These are phyloP conservation scores for Kodamaea kaohsiungensis DNA, from an alignment of 805 yeast species.

Conservation along the genomic window DNA sequence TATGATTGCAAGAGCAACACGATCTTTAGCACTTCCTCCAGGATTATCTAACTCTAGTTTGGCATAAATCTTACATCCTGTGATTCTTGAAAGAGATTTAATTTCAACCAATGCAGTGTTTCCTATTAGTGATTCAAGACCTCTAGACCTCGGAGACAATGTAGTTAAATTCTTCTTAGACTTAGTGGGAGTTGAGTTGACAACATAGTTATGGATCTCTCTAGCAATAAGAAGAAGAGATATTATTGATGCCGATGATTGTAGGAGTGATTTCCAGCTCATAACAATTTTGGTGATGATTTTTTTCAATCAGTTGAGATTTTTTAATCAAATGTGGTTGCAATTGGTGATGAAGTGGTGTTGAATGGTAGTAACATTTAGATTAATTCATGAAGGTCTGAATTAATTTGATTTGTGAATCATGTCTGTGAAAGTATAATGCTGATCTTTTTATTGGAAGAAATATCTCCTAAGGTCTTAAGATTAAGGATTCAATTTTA, in stretches of 20 bases:
- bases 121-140: constrained; percentile 81
- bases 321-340: too few relatives aligned
- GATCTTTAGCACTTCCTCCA: constrained; percentile 93
- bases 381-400: too few relatives aligned
- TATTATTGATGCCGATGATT: constrained; percentile 17
- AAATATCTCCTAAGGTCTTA: too few relatives aligned
- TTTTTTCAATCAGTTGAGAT: not conserved
- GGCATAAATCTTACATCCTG: constrained; percentile 85
- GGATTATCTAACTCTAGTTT: constrained; percentile 86
- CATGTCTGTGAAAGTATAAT: too few relatives aligned
- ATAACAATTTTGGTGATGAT: not conserved
- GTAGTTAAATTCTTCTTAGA: constrained; percentile 13
- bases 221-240: constrained; percentile 11
- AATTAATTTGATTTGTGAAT: too few relatives aligned
- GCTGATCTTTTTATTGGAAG: too few relatives aligned
- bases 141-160: constrained; percentile 40
- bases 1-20: constrained; percentile 87
- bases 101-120: constrained; percentile 83
- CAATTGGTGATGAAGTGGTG: not conserved
- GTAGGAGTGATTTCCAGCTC: constrained; percentile 2
- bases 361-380: too few relatives aligned
- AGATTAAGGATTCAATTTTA: too few relatives aligned
- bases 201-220: constrained; percentile 8
- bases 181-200: not conserved
- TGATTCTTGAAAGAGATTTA: constrained; percentile 63